phyloP scores from a whole-genome alignment of 768 basidiomycete genomes.

The Phaeotremella fagi region DNA sequence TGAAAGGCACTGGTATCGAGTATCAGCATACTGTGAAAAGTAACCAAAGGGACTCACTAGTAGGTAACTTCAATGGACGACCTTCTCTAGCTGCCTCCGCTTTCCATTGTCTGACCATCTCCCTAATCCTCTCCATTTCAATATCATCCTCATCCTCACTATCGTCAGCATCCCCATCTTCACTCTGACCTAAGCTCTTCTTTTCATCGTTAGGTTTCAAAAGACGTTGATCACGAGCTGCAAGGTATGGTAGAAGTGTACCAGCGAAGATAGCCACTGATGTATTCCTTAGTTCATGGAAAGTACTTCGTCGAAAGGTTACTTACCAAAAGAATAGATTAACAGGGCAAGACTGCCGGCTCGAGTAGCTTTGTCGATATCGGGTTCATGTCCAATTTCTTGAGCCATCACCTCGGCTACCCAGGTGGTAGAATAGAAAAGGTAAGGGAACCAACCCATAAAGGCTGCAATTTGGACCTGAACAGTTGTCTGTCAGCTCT shows the following conservation, averaged over 20 bases:
- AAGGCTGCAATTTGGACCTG: constrained; percentile 92
- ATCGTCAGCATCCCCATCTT: constrained; percentile 50
- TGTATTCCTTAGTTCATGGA: neutral
- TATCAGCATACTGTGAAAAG: neutral
- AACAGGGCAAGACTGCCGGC: constrained; percentile 85
- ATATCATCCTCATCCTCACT: constrained; percentile 69
- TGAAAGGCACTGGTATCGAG: constrained; percentile 61
- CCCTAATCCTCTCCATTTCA: constrained; percentile 65
- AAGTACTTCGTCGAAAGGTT: neutral
- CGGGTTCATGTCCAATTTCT: constrained; percentile 67
- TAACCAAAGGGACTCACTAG: too few relatives aligned
- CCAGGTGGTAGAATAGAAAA: constrained; percentile 86
- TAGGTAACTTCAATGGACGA: constrained; percentile 68
- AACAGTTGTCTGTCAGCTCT: neutral
- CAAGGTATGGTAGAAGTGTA: constrained; percentile 70
- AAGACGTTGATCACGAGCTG: constrained; percentile 73
- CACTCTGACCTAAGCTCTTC: constrained; percentile 49
- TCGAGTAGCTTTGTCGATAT: constrained; percentile 75
- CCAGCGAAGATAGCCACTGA: constrained; percentile 82
- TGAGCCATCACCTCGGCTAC: constrained; percentile 90
- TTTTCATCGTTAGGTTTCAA: constrained; percentile 55
- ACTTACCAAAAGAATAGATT: constrained; percentile 77
- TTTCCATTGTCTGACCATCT: constrained; percentile 73
- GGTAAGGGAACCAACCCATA: constrained; percentile 97
- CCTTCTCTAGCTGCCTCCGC: constrained; percentile 74